Evolutionary conservation across 495 filamentous ascomycete species (phyloP), one percentile per base, ranked within the genome.

Genomic region (Coniosporium apollinis): DNA sequence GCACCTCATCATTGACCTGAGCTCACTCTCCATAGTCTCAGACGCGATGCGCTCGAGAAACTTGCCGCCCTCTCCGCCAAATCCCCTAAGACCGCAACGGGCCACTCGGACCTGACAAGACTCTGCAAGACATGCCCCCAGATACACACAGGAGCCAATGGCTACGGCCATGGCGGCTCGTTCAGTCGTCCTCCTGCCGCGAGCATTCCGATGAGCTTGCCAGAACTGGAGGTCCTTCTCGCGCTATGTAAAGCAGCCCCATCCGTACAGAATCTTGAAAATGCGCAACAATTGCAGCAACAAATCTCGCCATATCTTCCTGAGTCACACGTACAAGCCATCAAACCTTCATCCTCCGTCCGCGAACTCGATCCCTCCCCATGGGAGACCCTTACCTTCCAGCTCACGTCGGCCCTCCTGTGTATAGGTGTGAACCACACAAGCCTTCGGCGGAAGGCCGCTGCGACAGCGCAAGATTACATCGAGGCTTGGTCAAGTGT

Each of bases 201-300:
- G 14, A 33, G 30, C n/a, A 36, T 52, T 18, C 48, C 44, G 5
- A 58, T 56, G 53, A 67, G 65, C 13, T 55, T 83, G 33, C 73
- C 80, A 36, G 89, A 97, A 63, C 72, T 91, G 40, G 85, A 96
- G 52, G 76, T 87, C 25, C 64, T 96, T 18, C 58, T 96, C 14
- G 82, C 86, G 20, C 66, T 97, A 16, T 92, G 86, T 57, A 83
- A 80, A 57, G 80, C 89, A 18, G 80, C 84, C 6, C 74, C 82
- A 13, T 60, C 72, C 11, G 58, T 94, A 10, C 62, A 71, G 13
- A 67, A 66, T 33, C 46, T 60, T 4, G 70, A 82, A 36, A 76
- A 73, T 52, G 82, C 85, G 26, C 67, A 77, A 46, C 76, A 69
- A 49, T 66, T 96, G 22, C 65, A 73, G 13, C 55, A 60, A 3